These are phyloP conservation scores for Trypanosoma lewisi DNA, from an alignment of 208 protist species.

Conservation along the genomic window DNA sequence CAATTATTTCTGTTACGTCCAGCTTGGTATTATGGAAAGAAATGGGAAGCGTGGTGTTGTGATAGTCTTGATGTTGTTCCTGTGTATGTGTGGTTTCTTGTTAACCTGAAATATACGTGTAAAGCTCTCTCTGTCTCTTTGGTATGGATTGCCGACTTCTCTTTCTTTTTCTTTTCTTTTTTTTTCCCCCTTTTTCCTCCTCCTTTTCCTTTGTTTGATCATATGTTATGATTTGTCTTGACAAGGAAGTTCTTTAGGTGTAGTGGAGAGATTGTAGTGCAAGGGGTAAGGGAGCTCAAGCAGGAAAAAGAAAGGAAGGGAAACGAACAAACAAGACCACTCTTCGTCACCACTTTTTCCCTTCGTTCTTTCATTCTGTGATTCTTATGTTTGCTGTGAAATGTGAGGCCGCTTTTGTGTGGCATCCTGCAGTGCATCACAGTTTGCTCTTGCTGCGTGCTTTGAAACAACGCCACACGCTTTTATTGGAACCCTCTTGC, in stretches of 20 bases:
- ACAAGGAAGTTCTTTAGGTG: neutral
- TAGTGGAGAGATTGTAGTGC: neutral
- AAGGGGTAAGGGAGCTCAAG: neutral
- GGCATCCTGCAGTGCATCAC: constrained; percentile 76
- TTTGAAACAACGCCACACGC: constrained; percentile 62
- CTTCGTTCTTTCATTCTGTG: constrained; percentile 1
- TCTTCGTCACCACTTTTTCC: neutral
- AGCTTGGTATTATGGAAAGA: neutral
- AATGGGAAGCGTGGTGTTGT: neutral
- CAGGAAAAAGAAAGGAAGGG: neutral
- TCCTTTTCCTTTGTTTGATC: too few species aligned
- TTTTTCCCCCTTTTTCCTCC: too few species aligned
- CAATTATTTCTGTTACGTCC: neutral
- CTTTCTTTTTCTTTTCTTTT: neutral
- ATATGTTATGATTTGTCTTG: neutral
- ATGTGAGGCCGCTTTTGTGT: constrained; percentile 47
- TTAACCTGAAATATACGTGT: neutral
- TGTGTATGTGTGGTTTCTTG: neutral
- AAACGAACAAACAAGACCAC: neutral
- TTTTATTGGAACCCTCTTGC: constrained; percentile 32
- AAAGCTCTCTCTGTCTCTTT: neutral
- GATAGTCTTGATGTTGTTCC: neutral
- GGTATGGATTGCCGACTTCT: neutral
- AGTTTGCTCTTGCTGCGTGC: constrained; percentile 68
- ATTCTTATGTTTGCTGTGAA: constrained; percentile 55